Conservation (phyloP, 129 eudicot species). For the Daucus carota region DNA sequence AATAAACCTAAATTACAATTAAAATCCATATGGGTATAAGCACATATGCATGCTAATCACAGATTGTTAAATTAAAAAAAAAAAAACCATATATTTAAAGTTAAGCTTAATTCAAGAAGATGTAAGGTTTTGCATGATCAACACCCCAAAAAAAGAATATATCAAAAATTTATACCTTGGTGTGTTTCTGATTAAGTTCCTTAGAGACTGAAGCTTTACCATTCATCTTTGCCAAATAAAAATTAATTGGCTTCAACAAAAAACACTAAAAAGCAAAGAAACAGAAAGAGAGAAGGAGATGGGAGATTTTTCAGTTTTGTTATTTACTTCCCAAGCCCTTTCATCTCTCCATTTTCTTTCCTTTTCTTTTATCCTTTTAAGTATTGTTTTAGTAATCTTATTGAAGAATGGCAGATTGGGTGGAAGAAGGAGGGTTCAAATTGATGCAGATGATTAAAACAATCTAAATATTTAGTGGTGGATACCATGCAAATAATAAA, state of each 20-base stretch:
- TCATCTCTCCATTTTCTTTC: neutral
- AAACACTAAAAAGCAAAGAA: conserved; percentile 3
- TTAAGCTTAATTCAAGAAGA: neutral
- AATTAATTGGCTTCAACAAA: no score
- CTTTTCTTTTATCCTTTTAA: neutral
- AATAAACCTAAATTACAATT: no score
- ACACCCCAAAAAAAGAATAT: neutral
- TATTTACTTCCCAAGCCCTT: conserved; percentile 12
- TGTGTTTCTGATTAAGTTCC: conserved; percentile 63
- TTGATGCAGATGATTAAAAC: neutral
- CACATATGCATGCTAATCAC: neutral
- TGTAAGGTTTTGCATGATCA: neutral
- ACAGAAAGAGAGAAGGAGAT: conserved; percentile 14
- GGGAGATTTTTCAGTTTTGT: neutral
- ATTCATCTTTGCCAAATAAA: conserved; percentile 31
- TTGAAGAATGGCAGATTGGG: neutral
- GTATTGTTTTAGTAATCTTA: neutral
- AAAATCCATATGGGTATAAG: no score
- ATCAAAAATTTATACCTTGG: conserved; percentile 28
- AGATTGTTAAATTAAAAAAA: neutral
- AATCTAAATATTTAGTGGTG: conserved; percentile 7
- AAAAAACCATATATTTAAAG: neutral
- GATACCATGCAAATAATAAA: conserved; percentile 16
- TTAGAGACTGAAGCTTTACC: conserved; percentile 67
- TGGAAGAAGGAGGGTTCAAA: neutral